These are phyloP conservation scores for Epichloe uncinata DNA, from an alignment of 2,329 filamentous ascomycete species.

Conservation along the genomic window DNA sequence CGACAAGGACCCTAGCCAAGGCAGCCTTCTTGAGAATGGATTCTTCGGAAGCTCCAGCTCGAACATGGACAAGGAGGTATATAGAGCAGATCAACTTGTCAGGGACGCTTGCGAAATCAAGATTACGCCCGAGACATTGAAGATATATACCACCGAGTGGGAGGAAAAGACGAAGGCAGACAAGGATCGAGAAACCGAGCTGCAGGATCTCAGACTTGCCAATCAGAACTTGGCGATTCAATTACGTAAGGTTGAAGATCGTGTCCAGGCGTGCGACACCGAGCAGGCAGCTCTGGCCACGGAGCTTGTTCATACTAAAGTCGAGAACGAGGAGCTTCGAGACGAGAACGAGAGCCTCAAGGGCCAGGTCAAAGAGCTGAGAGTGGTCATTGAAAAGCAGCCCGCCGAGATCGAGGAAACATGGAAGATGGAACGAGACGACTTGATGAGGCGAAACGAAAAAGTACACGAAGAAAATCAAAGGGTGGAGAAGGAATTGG, in stretches of 20 bases:
- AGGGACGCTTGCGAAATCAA: conserved; percentile 83
- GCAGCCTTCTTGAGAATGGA: conserved; percentile 84
- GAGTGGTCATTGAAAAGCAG: conserved; percentile 77
- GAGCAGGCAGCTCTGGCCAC: conserved; percentile 88
- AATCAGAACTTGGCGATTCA: conserved; percentile 58
- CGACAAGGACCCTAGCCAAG: conserved; percentile 83
- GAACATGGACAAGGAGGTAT: conserved; percentile 88
- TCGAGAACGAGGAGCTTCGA: conserved; percentile 78
- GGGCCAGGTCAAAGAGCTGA: conserved; percentile 73
- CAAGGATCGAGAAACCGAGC: conserved; percentile 68
- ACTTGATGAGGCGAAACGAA: conserved; percentile 81
- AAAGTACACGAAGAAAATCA: conserved; percentile 92
- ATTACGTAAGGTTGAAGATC: conserved; percentile 76
- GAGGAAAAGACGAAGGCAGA: conserved; percentile 78
- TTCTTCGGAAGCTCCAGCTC: conserved; percentile 91
- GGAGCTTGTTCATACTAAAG: conserved; percentile 81
- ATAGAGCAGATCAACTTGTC: conserved; percentile 85
- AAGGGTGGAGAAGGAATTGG: conserved; percentile 74
- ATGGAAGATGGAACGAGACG: conserved; percentile 75
- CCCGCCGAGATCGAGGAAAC: conserved; percentile 75
- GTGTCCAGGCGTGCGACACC: conserved; percentile 73
- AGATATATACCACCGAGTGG: conserved; percentile 75
- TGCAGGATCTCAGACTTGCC: conserved; percentile 56
- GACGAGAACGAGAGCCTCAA: conserved; percentile 84
- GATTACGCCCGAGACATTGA: conserved; percentile 70